phyloP scores from a whole-genome alignment of 2,329 filamentous ascomycete species.

The Rhynchosporium graminicola region DNA sequence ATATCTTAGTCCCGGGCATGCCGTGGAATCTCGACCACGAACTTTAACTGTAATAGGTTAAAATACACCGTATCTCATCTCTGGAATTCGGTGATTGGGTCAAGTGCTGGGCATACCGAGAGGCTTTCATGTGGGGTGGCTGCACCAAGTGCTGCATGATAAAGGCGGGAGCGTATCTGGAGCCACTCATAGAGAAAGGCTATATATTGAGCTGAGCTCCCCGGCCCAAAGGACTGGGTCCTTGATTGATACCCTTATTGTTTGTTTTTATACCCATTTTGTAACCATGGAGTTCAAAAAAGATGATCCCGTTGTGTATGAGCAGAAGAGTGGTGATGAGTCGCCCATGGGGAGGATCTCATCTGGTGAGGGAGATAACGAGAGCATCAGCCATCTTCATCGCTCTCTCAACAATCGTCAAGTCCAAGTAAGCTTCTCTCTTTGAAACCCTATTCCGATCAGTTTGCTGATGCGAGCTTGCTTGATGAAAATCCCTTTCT shows the following conservation, averaged over 20 bases:
- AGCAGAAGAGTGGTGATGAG: neutral
- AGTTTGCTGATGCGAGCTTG: neutral
- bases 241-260: neutral
- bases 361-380: neutral
- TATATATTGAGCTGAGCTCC: neutral
- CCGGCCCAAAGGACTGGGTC: neutral
- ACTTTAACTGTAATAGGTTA: neutral
- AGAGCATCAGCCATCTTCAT: conserved; percentile 1
- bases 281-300: conserved; percentile 8
- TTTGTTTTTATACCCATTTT: neutral
- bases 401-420: conserved; percentile 13
- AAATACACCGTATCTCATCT: conserved; percentile 2
- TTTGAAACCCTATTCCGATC: neutral
- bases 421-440: conserved; percentile 3
- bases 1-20: neutral
- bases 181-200: neutral
- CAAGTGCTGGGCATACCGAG: neutral
- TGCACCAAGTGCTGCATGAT: neutral
- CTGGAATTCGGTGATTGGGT: neutral
- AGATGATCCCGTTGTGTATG: neutral
- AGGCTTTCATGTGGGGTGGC: neutral
- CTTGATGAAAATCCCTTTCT: neutral
- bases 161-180: neutral
- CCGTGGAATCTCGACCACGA: neutral
- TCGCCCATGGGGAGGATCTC: neutral